phyloP scores from a whole-genome alignment of 805 yeast genomes.

The Hanseniaspora hatyaiensis region DNA sequence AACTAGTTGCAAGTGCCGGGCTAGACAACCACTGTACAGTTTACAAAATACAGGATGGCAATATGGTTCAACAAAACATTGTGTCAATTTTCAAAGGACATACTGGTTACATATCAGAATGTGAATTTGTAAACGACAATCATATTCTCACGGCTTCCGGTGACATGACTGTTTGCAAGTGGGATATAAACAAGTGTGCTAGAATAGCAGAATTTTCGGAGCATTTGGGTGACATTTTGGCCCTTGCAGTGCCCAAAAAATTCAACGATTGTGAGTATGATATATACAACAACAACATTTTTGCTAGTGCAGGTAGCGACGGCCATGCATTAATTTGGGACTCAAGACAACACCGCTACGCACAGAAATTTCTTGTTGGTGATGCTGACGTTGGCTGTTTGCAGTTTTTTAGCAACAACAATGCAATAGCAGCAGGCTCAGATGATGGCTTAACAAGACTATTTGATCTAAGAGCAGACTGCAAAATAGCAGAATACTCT shows the following conservation, averaged over 20 bases:
- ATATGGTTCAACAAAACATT: conserved; percentile 33
- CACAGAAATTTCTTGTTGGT: conserved; percentile 43
- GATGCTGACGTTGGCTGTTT: conserved; percentile 54
- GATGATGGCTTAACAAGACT: conserved; percentile 65
- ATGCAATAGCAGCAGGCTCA: conserved; percentile 60
- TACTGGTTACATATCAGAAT: conserved; percentile 65
- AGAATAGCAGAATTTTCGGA: conserved; percentile 46
- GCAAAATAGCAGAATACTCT: conserved; percentile 46
- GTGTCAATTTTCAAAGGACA: conserved; percentile 63
- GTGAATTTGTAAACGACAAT: conserved; percentile 51
- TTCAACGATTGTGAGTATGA: conserved; percentile 17
- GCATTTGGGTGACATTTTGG: conserved; percentile 62
- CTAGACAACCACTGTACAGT: conserved; percentile 68
- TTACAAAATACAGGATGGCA: conserved; percentile 37
- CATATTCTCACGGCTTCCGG: conserved; percentile 63
- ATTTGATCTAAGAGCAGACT: conserved; percentile 67
- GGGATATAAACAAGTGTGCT: conserved; percentile 63
- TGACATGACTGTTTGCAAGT: conserved; percentile 63
- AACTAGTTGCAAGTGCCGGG: conserved; percentile 68
- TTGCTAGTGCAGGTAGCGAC: conserved; percentile 58
- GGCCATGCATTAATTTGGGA: conserved; percentile 62
- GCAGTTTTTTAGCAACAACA: conserved; percentile 56
- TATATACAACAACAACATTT: conserved; percentile 26
- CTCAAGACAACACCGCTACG: conserved; percentile 35
- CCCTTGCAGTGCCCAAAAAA: conserved; percentile 30